Conservation (phyloP, 352 stramenopile species). For the Globisporangium cederbergense region DNA sequence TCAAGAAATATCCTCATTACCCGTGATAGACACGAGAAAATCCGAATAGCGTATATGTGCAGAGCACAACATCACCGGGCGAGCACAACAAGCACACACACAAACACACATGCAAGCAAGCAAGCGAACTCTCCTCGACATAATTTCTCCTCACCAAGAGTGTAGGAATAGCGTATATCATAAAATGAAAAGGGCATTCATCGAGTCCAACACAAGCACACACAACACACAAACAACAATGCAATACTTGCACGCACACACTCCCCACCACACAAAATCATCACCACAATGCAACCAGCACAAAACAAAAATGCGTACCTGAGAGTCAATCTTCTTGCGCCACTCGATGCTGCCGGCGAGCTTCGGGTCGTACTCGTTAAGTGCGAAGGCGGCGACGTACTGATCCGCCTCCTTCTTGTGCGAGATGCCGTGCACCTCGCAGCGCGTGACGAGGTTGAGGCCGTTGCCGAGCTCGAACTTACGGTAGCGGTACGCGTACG, state of each 20-base stretch:
- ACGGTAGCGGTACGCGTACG: slow-evolving; percentile 96
- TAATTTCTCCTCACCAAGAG: slow-evolving; percentile 29
- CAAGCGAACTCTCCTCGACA: slow-evolving; percentile 27
- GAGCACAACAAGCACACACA: slow-evolving; percentile 13
- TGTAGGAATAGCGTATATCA: slow-evolving; percentile 52
- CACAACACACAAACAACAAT: slow-evolving; percentile 6
- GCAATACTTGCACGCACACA: slow-evolving; percentile 11
- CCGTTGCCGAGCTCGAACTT: slow-evolving; percentile 93
- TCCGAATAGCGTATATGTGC: slow-evolving; percentile 72
- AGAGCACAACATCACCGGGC: slow-evolving; percentile 24
- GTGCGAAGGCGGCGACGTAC: slow-evolving; percentile 93
- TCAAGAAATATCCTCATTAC: slow-evolving; percentile 16
- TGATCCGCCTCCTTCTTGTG: slow-evolving; percentile 85
- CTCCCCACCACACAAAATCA: slow-evolving; percentile 14
- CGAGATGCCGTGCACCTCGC: slow-evolving; percentile 92
- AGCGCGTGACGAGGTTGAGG: slow-evolving; percentile 90
- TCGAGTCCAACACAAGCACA: slow-evolving; percentile 38
- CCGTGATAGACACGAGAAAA: slow-evolving; percentile 14
- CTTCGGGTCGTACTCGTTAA: slow-evolving; percentile 98
- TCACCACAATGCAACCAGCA: slow-evolving; percentile 8
- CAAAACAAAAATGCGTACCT: slow-evolving; percentile 40
- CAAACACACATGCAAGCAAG: slow-evolving; percentile 13
- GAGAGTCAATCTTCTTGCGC: slow-evolving; percentile 97
- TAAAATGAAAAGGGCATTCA: slow-evolving; percentile 43
- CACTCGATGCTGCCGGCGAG: slow-evolving; percentile 86